Base-by-base conservation (phyloP, 1,284 basidiomycete genomes). In the Trametes pubescens region DNA sequence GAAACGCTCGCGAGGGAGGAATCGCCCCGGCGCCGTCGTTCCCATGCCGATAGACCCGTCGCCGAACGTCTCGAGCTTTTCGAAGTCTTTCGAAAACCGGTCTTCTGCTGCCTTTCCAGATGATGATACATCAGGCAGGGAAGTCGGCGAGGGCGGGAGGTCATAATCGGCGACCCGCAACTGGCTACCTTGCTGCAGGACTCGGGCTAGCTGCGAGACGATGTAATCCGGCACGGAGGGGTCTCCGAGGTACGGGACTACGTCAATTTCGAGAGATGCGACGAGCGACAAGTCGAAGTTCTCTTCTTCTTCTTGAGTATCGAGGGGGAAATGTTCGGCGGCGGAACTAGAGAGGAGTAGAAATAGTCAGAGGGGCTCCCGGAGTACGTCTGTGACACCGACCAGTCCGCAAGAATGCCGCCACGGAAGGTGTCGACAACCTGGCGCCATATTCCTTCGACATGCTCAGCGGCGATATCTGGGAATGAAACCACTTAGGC, bases 241-340 rank as follows among this genome's bases (percentile, higher is more conserved):
- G 47, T 89, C 82, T 2, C 93, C 93, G 2, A 98, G 75, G 64
- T 88, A 83, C 0, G 95, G 93, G 1, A 94, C 78, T 6, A 98
- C 86, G 69, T 93, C 88, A 11, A 86, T 86, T 75, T 96, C 92
- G 21, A 98, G 79, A 0, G 90, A 85, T 4, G 86, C 84, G 35
- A 98, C 84, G n/a, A 96, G 82, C 0, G 90, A 82, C 1, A 95
- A 84, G 68, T 98, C 93, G 73, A 97, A 98, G 59, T 88, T 89
- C 75, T 98, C 96, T 74, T 98, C 96, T 0, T 82, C 81, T 63
- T 91, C 88, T 75, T 92, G 89, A 2, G 84, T 81, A 13, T 91
- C 87, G 2, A 90, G 77, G 0, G 88, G 73, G 57, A 91, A 81
- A 14, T 77, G 71, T 62, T 89, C 83, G 4, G 84, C 82, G 1